phyloP scores from a whole-genome alignment of 306 rosid species.

The Abrus precatorius region DNA sequence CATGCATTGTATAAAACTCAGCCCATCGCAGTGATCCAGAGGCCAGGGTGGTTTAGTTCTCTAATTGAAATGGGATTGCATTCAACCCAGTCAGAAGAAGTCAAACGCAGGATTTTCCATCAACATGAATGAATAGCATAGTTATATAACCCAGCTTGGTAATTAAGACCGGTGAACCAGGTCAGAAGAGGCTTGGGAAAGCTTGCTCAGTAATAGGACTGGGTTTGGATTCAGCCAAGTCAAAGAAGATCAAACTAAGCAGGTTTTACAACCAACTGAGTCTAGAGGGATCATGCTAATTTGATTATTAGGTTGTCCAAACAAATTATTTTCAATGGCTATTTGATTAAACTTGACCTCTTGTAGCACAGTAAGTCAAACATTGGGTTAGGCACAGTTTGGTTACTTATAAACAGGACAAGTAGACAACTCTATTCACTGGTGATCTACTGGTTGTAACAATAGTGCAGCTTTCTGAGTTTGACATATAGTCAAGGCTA shows the following conservation, averaged over 20 bases:
- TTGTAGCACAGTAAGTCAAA: not conserved
- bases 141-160: not conserved
- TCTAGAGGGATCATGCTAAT: not conserved
- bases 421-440: not conserved
- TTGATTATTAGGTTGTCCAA: not conserved
- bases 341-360: too few species aligned
- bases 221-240: not conserved
- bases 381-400: conserved; percentile 3
- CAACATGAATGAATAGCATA: not conserved
- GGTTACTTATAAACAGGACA: conserved; percentile 2
- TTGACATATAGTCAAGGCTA: conserved; percentile 11
- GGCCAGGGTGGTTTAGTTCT: not conserved
- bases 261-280: not conserved
- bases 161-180: not conserved
- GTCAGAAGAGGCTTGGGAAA: not conserved
- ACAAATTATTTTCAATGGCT: not conserved
- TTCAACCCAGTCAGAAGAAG: not conserved
- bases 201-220: not conserved
- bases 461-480: not conserved
- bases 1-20: not conserved
- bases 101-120: not conserved
- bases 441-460: not conserved
- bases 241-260: not conserved
- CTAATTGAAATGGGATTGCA: not conserved
- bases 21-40: not conserved